These are phyloP conservation scores for Yamadazyma dushanensis DNA, from an alignment of 1,139 yeast genomes.

Conservation along the genomic window DNA sequence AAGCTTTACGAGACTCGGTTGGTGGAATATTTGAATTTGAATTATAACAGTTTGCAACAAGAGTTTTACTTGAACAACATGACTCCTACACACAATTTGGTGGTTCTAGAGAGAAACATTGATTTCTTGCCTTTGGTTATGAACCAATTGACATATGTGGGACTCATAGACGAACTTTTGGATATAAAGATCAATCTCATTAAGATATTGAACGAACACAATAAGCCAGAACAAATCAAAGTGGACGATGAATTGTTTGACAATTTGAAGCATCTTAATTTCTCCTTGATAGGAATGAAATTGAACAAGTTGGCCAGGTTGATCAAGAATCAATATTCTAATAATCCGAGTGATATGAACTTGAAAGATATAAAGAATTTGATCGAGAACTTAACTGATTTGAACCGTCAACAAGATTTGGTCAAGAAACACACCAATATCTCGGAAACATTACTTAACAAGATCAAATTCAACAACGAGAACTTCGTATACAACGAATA, in stretches of 20 bases:
- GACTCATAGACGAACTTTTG: slow-evolving; percentile 74
- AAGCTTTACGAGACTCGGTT: slow-evolving; percentile 25
- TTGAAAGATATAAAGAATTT: slow-evolving; percentile 69
- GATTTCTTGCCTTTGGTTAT: slow-evolving; percentile 73
- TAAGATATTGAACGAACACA: slow-evolving; percentile 22
- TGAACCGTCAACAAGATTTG: slow-evolving; percentile 67
- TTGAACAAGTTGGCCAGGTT: slow-evolving; percentile 71
- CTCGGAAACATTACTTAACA: slow-evolving; percentile 65
- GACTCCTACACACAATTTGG: slow-evolving; percentile 55
- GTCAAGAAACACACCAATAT: slow-evolving; percentile 75
- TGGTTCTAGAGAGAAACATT: slow-evolving; percentile 74
- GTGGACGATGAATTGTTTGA: slow-evolving; percentile 34
- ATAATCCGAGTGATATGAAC: slow-evolving; percentile 46
- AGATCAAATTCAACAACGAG: slow-evolving; percentile 37
- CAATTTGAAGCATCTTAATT: slow-evolving; percentile 65
- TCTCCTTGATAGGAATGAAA: slow-evolving; percentile 75
- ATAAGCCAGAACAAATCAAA: slow-evolving; percentile 23
- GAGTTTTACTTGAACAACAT: slow-evolving; percentile 37
- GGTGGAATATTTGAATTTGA: slow-evolving; percentile 31
- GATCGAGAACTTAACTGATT: slow-evolving; percentile 66
- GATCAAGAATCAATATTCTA: slow-evolving; percentile 68
- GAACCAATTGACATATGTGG: slow-evolving; percentile 79
- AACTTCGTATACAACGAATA: slow-evolving; percentile 30
- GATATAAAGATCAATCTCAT: slow-evolving; percentile 52
- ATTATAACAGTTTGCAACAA: slow-evolving; percentile 33